A percentile compares a stretch with the other conserved stretches of the same genome.
phyloP scores from a whole-genome alignment of 805 yeast genomes.

The Yueomyces sinensis region DNA sequence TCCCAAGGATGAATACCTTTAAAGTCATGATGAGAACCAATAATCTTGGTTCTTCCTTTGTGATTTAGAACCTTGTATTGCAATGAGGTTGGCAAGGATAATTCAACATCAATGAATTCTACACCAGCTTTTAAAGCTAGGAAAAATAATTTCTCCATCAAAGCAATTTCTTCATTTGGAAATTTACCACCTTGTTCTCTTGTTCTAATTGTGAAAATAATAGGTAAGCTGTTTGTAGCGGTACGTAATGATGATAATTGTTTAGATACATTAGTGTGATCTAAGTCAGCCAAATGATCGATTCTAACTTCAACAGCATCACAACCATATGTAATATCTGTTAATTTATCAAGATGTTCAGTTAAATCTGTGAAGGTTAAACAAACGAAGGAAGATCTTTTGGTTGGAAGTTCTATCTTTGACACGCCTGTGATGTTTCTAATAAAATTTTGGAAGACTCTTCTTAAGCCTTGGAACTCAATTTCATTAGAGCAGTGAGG shows the following conservation, averaged over 20 bases:
- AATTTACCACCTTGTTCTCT: slow-evolving; percentile 71
- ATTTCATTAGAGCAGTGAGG: slow-evolving; percentile 46
- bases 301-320: slow-evolving; percentile 78
- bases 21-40: slow-evolving; percentile 76
- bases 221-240: slow-evolving; percentile 50
- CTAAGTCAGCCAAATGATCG: slow-evolving; percentile 45
- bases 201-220: slow-evolving; percentile 71
- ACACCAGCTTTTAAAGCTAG: slow-evolving; percentile 69
- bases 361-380: slow-evolving; percentile 54
- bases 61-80: slow-evolving; percentile 36
- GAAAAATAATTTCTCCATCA: slow-evolving; percentile 36
- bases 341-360: slow-evolving; percentile 32
- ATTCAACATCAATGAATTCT: slow-evolving; percentile 69
- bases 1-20: slow-evolving; percentile 51
- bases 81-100: slow-evolving; percentile 48
- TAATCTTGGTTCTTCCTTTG: slow-evolving; percentile 52
- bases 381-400: slow-evolving; percentile 57
- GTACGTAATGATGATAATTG: slow-evolving; percentile 63
- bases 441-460: slow-evolving; percentile 46
- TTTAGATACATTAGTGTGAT: slow-evolving; percentile 46
- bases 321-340: slow-evolving; percentile 50
- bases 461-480: slow-evolving; percentile 45
- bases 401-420: slow-evolving; percentile 18
- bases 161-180: slow-evolving; percentile 40
- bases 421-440: slow-evolving; percentile 46